Percentiles rank a stretch among this genome's conserved stretches.
Evolutionary conservation across 495 filamentous ascomycete genomes (phyloP).

Genomic region (Trichoderma virens): DNA sequence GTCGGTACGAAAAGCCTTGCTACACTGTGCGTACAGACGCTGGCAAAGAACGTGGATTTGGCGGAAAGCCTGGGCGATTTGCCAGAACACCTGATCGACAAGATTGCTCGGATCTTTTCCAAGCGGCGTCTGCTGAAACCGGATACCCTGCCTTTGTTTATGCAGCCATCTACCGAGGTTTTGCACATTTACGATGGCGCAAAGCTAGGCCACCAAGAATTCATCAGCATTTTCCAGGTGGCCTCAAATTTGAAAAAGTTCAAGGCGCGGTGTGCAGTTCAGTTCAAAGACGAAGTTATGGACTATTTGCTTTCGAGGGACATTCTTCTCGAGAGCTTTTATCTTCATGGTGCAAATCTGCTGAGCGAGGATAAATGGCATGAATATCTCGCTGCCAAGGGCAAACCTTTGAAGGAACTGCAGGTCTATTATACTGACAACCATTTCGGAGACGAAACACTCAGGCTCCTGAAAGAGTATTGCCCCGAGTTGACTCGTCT

Average conservation of each 20-base stretch:
- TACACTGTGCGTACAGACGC: conserved; percentile 75
- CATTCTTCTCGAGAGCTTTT: conserved; percentile 52
- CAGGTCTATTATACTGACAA: conserved; percentile 71
- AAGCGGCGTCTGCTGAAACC: conserved; percentile 67
- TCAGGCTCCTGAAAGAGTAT: conserved; percentile 40
- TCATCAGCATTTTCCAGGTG: conserved; percentile 69
- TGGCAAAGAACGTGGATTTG: conserved; percentile 73
- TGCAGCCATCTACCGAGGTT: conserved; percentile 56
- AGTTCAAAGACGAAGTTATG: conserved; percentile 76
- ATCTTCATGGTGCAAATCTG: conserved; percentile 70
- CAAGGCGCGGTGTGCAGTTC: conserved; percentile 70
- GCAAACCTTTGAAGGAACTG: conserved; percentile 53
- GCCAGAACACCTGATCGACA: conserved; percentile 57
- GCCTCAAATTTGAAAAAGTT: conserved; percentile 59
- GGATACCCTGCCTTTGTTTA: conserved; percentile 64
- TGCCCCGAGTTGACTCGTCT: conserved; percentile 63
- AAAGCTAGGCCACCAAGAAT: conserved; percentile 66
- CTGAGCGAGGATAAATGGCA: conserved; percentile 65
- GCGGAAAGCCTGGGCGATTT: conserved; percentile 80
- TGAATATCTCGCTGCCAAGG: conserved; percentile 53
- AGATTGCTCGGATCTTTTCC: conserved; percentile 71
- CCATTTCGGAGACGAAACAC: conserved; percentile 46
- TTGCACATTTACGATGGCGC: conserved; percentile 77
- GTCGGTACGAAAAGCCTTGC: conserved; percentile 65
- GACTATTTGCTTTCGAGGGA: conserved; percentile 69